Base-by-base conservation (phyloP, 192 early-diverging fungal species). In the Linnemannia zychae region DNA sequence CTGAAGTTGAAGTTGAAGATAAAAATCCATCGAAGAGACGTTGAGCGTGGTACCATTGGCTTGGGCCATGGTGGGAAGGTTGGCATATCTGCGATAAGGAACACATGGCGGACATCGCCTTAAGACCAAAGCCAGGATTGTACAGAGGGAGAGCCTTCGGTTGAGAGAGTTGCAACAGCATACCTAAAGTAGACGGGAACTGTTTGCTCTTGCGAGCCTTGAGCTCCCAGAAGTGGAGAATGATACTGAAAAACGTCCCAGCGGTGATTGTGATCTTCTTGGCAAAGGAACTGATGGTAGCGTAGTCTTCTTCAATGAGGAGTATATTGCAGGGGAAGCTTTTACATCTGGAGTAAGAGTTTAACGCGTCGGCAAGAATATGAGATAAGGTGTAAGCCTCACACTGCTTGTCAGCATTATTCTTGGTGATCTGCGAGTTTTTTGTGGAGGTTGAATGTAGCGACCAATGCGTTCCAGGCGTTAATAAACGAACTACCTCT, bases 171-270 rank as follows among this genome's bases (percentile, higher is more conserved):
- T 20, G 80, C 80, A 36, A 76, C 74, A 38, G 72, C 50, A 15
- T 74, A 76, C 16, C 65, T 76, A 24, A 74, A 52, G 50, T 80
- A 86, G n/a, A 86, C 22, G 78, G 74, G 63, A 75, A 80, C 4
- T 80, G 57, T 2, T 47, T 0, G 1, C 49, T 44, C 1, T 81
- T 46, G 28, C 76, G 72, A 28, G 57, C 33, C 57, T 57, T 66
- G 22, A 88, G 91, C 52, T 89, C 88, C 0, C 24, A 67, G 67
- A 92, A 90, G 5, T 24, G 66, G 12, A 92, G 44, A 12, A 67
- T 86, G 28, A 91, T 70, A 22, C 75, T 87, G 33, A 71, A 71
- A 47, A 72, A 78, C 67, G 71, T 75, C 22, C 81, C 78, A 24
- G 88, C 76, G 22, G 72, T 52, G 15, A 92, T 74, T 33, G 31